Conservation (phyloP, 2,329 filamentous ascomycete genomes). For the Rutstroemia sp. region DNA sequence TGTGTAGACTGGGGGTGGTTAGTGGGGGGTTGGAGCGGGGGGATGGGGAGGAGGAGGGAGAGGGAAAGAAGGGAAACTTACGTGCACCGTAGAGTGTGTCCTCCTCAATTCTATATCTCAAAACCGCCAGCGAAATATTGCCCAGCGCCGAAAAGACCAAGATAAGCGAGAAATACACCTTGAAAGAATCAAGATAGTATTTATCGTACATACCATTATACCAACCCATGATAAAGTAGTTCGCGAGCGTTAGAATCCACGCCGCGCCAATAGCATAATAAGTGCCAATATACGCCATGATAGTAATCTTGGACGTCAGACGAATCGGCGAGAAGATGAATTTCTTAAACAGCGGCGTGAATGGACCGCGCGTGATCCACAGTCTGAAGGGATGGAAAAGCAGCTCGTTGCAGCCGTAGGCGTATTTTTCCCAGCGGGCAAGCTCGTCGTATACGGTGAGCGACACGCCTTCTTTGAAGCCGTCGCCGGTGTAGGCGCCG, state of each 20-base stretch:
- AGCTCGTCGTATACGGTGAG: constrained; percentile 80
- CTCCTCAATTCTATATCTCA: constrained; percentile 66
- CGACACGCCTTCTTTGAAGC: constrained; percentile 77
- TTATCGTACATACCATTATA: constrained; percentile 71
- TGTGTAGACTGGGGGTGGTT: constrained; percentile 39
- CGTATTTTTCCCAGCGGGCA: constrained; percentile 81
- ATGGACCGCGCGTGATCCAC: constrained; percentile 67
- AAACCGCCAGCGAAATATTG: constrained; percentile 63
- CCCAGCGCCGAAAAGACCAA: constrained; percentile 71
- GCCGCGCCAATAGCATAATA: constrained; percentile 74
- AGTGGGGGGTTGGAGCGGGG: neutral
- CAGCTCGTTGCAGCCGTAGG: constrained; percentile 76
- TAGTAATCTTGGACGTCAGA: constrained; percentile 68
- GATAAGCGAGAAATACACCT: constrained; percentile 74
- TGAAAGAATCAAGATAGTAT: constrained; percentile 73
- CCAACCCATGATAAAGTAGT: constrained; percentile 73
- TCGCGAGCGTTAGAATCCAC: constrained; percentile 65
- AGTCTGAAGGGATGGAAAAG: constrained; percentile 70
- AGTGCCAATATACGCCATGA: constrained; percentile 70
- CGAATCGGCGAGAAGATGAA: constrained; percentile 70
- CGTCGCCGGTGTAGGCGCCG: constrained; percentile 66
- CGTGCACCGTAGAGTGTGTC: constrained; percentile 36
- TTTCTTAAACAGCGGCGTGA: constrained; percentile 68
- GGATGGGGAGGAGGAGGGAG: neutral
- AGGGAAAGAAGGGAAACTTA: neutral